Base-by-base conservation (phyloP, 2,329 filamentous ascomycete genomes). In the Calonectria ilicicola region DNA sequence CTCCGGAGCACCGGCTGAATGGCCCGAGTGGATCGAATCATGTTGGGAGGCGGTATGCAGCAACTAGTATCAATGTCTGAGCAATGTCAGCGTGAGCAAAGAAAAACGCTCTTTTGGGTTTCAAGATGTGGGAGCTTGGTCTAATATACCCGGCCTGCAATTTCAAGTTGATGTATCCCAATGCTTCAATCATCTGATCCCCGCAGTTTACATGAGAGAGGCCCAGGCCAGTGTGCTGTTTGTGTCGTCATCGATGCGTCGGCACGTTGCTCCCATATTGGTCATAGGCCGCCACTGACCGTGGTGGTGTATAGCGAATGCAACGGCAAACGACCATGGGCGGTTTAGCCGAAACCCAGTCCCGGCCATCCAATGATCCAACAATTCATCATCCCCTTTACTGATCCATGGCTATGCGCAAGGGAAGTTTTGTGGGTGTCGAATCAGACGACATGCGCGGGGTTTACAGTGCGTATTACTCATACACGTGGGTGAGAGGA, bases 211-310 rank as follows among this genome's bases (percentile, higher is more conserved):
- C 12, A 21, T 23, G 42, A 53, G 42, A 53, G 42, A 17, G 7
- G 15, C 21, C 27, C 19, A 53, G 32, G 71, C 47, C 70, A 58
- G 56, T 70, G 15, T 46, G 35, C 47, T 40, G 65, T 73, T 63
- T 68, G 68, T 79, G 73, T 74, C 78, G 78, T 79, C 78, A 79
- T 79, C 56, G 63, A 76, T 80, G 69, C 69, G 77, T 78, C 72
- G 53, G 63, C 69, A 65, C 56, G 67, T 70, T 69, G 15, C 56
- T 42, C 60, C 75, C 68, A 75, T 66, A 77, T 78, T 73, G 75
- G 46, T n/a, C 35, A 67, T 67, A 44, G 58, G 56, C 67, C 51
- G 38, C 67, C 67, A 47, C 67, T 47, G 19, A n/a, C 21, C 40
- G 14, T 17, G 56, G 47, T 67, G 69, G 65, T 65, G 58, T 51